Percentiles rank a stretch among this genome's conserved stretches.
Evolutionary conservation across 2,329 filamentous ascomycete genomes (phyloP).

Genomic region (Helicocarpus griseus): DNA sequence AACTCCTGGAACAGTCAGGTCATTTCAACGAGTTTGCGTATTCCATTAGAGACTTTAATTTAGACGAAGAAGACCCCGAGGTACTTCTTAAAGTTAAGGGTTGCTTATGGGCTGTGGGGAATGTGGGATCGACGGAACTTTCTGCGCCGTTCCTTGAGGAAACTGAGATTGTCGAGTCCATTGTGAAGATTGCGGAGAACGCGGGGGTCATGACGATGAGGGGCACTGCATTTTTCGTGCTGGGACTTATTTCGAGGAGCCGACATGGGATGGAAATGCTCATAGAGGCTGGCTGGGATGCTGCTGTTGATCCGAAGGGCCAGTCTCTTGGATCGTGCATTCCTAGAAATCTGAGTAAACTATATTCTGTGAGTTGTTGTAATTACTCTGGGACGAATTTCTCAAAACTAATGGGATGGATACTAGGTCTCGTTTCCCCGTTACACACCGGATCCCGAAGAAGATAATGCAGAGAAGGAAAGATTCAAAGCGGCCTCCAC

Average conservation of each 20-base stretch:
- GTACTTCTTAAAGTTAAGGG: constrained; percentile 89
- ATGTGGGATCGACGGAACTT: constrained; percentile 96
- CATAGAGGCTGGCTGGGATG: constrained; percentile 84
- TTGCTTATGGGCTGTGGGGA: constrained; percentile 94
- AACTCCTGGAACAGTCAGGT: constrained; percentile 79
- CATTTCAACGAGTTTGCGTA: constrained; percentile 90
- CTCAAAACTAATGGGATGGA: background rate
- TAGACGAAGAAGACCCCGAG: constrained; percentile 76
- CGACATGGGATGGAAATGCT: constrained; percentile 87
- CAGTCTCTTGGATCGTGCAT: constrained; percentile 80
- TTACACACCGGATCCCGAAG: constrained; percentile 33
- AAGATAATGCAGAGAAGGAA: constrained; percentile 32
- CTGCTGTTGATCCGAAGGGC: constrained; percentile 73
- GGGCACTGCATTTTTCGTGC: constrained; percentile 91
- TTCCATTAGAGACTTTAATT: constrained; percentile 78
- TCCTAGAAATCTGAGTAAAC: constrained; percentile 63
- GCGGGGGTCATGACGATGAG: constrained; percentile 87
- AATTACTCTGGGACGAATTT: background rate
- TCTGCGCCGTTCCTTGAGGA: constrained; percentile 89
- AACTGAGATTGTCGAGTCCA: constrained; percentile 75
- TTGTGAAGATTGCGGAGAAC: constrained; percentile 77
- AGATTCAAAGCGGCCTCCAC: constrained; percentile 50
- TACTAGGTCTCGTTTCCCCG: constrained; percentile 26
- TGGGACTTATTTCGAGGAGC: constrained; percentile 86
- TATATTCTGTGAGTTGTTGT: constrained; percentile 58